Conservation (phyloP, 2,329 filamentous ascomycete species). For the Scytalidium lignicola region DNA sequence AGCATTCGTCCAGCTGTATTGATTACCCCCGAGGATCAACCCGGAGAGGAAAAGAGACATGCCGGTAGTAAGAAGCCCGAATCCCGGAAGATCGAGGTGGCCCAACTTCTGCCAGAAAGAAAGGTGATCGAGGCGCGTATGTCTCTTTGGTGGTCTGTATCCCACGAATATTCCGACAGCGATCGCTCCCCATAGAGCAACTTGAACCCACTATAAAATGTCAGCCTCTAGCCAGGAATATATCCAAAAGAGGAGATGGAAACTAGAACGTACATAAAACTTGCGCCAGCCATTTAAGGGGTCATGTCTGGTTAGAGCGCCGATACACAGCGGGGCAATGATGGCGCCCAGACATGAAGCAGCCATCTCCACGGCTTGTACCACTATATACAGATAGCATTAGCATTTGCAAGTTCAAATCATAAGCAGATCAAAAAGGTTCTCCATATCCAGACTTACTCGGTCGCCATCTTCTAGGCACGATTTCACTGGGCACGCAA, state of each 20-base stretch:
- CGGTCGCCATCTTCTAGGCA: constrained; percentile 6
- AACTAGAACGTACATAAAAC: constrained; percentile 2
- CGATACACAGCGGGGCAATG: constrained; percentile 2
- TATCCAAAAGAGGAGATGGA: too few species aligned
- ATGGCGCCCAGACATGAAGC: constrained; percentile 3
- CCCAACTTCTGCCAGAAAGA: constrained; percentile 6
- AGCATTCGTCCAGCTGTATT: not conserved
- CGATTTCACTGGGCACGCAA: constrained; percentile 7
- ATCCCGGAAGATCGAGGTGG: constrained; percentile 4
- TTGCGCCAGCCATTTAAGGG: constrained; percentile 1
- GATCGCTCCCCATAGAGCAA: constrained; percentile 6
- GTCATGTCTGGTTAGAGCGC: constrained; percentile 3
- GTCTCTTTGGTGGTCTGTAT: constrained; percentile 8
- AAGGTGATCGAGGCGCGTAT: constrained; percentile 7
- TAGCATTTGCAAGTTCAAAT: too few species aligned
- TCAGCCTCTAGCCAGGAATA: too few species aligned
- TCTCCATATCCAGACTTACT: constrained; percentile 7
- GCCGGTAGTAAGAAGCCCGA: constrained; percentile 4
- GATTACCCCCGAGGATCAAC: constrained; percentile 3
- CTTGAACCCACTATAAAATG: constrained; percentile 2
- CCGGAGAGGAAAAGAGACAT: constrained; percentile 3
- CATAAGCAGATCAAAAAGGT: too few species aligned
- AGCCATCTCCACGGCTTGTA: constrained; percentile 4
- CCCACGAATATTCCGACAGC: constrained; percentile 5
- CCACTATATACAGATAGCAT: constrained; percentile 1